phyloP scores from a whole-genome alignment of 2,329 filamentous ascomycete genomes.

The Blastomyces gilchristii region DNA sequence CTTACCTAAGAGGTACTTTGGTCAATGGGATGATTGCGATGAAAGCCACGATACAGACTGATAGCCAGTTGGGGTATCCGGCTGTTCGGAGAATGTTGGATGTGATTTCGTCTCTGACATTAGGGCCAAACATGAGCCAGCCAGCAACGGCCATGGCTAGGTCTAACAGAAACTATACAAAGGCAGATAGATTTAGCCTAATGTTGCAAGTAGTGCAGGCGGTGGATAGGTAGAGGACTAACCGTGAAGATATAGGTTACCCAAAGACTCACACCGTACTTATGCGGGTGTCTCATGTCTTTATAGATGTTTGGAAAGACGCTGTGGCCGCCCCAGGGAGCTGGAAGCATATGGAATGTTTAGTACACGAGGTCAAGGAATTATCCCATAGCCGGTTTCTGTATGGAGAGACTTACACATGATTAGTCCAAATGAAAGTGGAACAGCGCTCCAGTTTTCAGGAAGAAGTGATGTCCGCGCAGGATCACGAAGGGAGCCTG shows the following conservation, averaged over 20 bases:
- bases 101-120: conserved; percentile 79
- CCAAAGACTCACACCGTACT: conserved; percentile 64
- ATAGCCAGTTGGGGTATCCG: conserved; percentile 63
- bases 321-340: conserved; percentile 59
- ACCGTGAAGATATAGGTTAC: conserved; percentile 79
- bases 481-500: conserved; percentile 74
- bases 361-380: background rate
- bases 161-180: conserved; percentile 61
- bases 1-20: conserved; percentile 75
- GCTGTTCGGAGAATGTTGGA: conserved; percentile 69
- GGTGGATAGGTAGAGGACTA: conserved; percentile 24
- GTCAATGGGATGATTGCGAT: conserved; percentile 90
- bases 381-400: conserved; percentile 6
- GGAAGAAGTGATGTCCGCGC: conserved; percentile 74
- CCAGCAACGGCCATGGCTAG: conserved; percentile 71
- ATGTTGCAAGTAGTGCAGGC: background rate
- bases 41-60: conserved; percentile 71
- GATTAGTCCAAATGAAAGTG: conserved; percentile 77
- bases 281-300: conserved; percentile 71
- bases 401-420: conserved; percentile 48
- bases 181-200: conserved; percentile 11
- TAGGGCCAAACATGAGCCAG: conserved; percentile 88
- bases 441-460: conserved; percentile 73
- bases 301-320: conserved; percentile 80
- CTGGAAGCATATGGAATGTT: conserved; percentile 19